Evolutionary conservation across 192 early-diverging fungal genomes (phyloP).

Genomic region (Linnemannia zychae): DNA sequence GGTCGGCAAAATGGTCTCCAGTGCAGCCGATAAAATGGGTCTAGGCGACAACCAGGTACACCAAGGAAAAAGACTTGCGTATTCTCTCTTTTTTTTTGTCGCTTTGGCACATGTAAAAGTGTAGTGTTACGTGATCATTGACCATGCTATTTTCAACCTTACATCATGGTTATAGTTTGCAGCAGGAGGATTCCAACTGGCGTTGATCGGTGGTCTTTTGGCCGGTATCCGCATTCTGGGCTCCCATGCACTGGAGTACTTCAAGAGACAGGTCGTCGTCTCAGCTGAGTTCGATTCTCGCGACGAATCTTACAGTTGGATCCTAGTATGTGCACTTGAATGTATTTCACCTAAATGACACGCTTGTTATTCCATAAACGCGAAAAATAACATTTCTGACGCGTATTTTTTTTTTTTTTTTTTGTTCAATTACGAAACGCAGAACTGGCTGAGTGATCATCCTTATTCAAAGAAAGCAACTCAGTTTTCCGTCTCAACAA

Average conservation of each 20-base stretch:
- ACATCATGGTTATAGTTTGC: conserved; percentile 45
- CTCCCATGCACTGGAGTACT: conserved; percentile 59
- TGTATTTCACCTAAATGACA: neutral
- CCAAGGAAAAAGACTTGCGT: neutral
- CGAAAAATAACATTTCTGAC: neutral
- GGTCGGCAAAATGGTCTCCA: conserved; percentile 45
- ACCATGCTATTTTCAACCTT: neutral
- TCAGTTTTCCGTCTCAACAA: conserved; percentile 66
- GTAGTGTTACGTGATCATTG: neutral
- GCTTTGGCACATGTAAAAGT: neutral
- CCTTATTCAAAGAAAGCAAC: conserved; percentile 60
- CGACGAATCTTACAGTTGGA: conserved; percentile 69
- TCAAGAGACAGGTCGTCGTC: conserved; percentile 60
- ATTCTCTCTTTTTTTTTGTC: neutral
- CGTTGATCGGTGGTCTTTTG: conserved; percentile 59
- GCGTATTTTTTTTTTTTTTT: neutral
- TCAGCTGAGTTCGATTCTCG: conserved; percentile 68
- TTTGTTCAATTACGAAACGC: conserved; percentile 48
- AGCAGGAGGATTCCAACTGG: conserved; percentile 62
- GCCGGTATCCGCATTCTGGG: conserved; percentile 52
- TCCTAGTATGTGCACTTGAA: conserved; percentile 9
- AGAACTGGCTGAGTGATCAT: conserved; percentile 68
- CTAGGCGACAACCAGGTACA: conserved; percentile 55
- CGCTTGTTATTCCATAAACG: neutral
- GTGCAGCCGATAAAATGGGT: conserved; percentile 45